Evolutionary conservation across 805 yeast species (phyloP).

Genomic region (Metschnikowia koreensis): DNA sequence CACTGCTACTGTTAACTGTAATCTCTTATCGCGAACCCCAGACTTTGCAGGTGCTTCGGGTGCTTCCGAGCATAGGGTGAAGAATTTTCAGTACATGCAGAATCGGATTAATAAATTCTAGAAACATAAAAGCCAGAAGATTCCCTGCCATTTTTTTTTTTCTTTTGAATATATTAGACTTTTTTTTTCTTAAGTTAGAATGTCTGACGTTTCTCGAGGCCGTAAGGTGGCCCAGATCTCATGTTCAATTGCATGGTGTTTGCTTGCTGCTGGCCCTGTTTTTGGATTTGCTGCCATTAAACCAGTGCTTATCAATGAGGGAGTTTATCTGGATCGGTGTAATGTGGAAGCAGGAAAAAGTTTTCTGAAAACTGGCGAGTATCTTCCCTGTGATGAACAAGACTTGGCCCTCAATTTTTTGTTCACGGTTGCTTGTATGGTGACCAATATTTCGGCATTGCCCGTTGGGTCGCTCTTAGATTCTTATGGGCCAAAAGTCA

Average conservation of each 20-base stretch:
- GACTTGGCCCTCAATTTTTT: slow-evolving; percentile 78
- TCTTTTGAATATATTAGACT: not conserved
- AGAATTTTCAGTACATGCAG: not conserved
- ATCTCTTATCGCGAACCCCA: slow-evolving; percentile 4
- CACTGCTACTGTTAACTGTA: too few relatives aligned
- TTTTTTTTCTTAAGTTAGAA: not conserved
- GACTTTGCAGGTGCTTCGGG: slow-evolving; percentile 2
- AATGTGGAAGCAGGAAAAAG: slow-evolving; percentile 21
- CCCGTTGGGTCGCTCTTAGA: slow-evolving; percentile 82
- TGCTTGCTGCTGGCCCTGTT: slow-evolving; percentile 88
- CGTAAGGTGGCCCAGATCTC: slow-evolving; percentile 50
- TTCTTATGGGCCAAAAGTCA: slow-evolving; percentile 71
- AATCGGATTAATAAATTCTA: not conserved
- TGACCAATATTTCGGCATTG: slow-evolving; percentile 79
- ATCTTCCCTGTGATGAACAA: slow-evolving; percentile 59
- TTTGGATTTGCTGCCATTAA: slow-evolving; percentile 96
- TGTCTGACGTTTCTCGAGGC: slow-evolving; percentile 18
- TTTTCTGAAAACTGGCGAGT: not conserved
- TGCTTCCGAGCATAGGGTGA: not conserved
- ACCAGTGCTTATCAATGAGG: slow-evolving; percentile 74
- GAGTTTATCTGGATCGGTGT: slow-evolving; percentile 70
- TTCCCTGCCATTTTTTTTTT: not conserved
- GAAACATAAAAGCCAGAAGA: not conserved
- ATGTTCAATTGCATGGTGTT: slow-evolving; percentile 85
- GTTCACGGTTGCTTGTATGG: slow-evolving; percentile 84